Evolutionary conservation across 148 eudicot genomes (phyloP).

Genomic region (Arctostaphylos glauca): DNA sequence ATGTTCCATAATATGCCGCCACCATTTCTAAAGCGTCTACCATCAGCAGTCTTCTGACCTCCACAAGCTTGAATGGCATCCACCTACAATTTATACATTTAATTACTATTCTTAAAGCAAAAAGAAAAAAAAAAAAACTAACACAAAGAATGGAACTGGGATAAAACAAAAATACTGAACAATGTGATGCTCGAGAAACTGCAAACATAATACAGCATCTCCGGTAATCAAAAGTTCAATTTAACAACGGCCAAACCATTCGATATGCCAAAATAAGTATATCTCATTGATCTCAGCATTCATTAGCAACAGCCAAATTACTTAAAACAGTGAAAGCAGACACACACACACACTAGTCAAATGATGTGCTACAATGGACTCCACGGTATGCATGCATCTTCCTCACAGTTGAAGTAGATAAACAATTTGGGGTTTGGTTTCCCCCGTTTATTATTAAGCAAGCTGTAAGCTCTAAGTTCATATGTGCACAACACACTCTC

Average conservation of each 20-base stretch:
- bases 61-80: slow-evolving; percentile 96
- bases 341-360: not conserved
- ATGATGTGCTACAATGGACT: not conserved
- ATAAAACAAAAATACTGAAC: not conserved
- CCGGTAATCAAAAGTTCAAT: not conserved
- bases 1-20: slow-evolving; percentile 92
- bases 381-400: not conserved
- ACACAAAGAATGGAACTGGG: not conserved
- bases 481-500: not conserved
- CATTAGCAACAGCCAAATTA: not conserved
- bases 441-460: not conserved
- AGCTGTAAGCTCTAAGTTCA: not conserved
- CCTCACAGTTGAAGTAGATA: not conserved
- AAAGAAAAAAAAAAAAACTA: not conserved
- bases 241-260: not conserved
- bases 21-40: slow-evolving; percentile 59
- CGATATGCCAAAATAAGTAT: no score
- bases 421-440: not conserved
- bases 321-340: not conserved
- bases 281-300: not conserved
- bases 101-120: slow-evolving; percentile 1
- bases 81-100: slow-evolving; percentile 46
- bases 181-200: not conserved
- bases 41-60: slow-evolving; percentile 86
- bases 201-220: not conserved